Evolutionary conservation across 352 stramenopile genomes (phyloP), one percentile per base, ranked within the genome.

Genomic region (Phytophthora tubulina): DNA sequence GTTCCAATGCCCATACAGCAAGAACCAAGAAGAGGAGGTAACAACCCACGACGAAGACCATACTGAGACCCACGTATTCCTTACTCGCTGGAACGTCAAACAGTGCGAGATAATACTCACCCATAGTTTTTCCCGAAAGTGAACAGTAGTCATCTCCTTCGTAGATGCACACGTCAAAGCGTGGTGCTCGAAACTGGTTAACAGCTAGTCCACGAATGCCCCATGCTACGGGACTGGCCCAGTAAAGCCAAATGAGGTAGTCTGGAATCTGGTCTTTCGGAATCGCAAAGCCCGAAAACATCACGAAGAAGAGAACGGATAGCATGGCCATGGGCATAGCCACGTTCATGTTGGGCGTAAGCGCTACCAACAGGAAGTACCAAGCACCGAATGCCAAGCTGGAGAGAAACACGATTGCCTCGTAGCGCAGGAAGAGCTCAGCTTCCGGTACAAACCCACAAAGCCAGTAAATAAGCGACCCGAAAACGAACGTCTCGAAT

Each of bases 391-490:
- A 87, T 3, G 71, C 61, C 38, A 91, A 30, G n/a, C 84, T 84
- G 15, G 77, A 76, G 31, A 86, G 44, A 52, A 91, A 61, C 0
- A 88, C 51, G n/a, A 85, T 70, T 30, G 70, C 27, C 33, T 84
- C 56, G 65, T 80, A 91, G 15, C 78, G 60, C 3, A 89, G 21
- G 48, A 85, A 90, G 5, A 72, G 39, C 44, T 52, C 45, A 36
- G 54, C 61, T 5, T 85, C 64, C 6, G 71, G 49, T 13, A 73
- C 69, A 38, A 85, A 83, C 8, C 88, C 89, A 58, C 91, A 88
- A 56, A 96, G 81, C 75, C 84, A 97, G 64, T 96, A 97, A 33
- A 96, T 66, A 33, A 97, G 70, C 8, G 76, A 90, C 10, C 86
- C 90, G 70, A 97, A 95, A 15, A 92, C 71, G 5, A 94, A 49